Evolutionary conservation across 768 basidiomycete genomes (phyloP).

Genomic region (Leucocoprinus sp.): DNA sequence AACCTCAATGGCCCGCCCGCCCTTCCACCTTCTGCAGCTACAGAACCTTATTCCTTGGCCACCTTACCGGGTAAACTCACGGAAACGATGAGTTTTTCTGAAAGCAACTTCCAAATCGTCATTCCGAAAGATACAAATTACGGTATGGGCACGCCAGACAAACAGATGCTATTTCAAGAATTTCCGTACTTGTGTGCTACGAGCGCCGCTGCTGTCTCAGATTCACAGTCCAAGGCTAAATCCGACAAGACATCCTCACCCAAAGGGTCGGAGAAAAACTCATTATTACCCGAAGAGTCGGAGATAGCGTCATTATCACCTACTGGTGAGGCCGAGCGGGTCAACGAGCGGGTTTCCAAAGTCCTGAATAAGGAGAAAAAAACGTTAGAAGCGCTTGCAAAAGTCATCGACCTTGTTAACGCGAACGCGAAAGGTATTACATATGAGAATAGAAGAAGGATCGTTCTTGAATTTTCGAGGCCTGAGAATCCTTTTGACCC

Average conservation of each 20-base stretch:
- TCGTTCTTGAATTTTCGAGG: slow-evolving; percentile 72
- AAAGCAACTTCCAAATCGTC: slow-evolving; percentile 27
- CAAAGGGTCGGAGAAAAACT: too few species aligned
- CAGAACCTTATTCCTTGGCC: slow-evolving; percentile 19
- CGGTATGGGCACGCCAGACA: slow-evolving; percentile 54
- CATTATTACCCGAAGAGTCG: too few species aligned
- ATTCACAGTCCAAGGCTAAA: slow-evolving; percentile 5
- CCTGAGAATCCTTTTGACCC: slow-evolving; percentile 61
- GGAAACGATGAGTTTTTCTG: background rate
- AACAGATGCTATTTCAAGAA: slow-evolving; percentile 55
- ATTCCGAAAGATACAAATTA: slow-evolving; percentile 52
- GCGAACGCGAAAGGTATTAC: slow-evolving; percentile 83
- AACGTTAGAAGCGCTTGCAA: slow-evolving; percentile 53
- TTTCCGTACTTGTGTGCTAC: slow-evolving; percentile 53
- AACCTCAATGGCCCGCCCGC: slow-evolving; percentile 26
- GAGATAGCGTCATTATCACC: too few species aligned
- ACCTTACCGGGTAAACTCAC: slow-evolving; percentile 16
- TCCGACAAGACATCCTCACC: too few species aligned
- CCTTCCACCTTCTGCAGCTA: slow-evolving; percentile 17
- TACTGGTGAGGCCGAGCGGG: too few species aligned
- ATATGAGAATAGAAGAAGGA: slow-evolving; percentile 76
- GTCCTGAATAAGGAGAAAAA: slow-evolving; percentile 21
- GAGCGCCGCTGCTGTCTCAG: slow-evolving; percentile 18
- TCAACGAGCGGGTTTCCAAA: slow-evolving; percentile 12
- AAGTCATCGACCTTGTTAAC: slow-evolving; percentile 77